phyloP scores from a whole-genome alignment of 2,329 filamentous ascomycete species.

The Fusarium succisae region DNA sequence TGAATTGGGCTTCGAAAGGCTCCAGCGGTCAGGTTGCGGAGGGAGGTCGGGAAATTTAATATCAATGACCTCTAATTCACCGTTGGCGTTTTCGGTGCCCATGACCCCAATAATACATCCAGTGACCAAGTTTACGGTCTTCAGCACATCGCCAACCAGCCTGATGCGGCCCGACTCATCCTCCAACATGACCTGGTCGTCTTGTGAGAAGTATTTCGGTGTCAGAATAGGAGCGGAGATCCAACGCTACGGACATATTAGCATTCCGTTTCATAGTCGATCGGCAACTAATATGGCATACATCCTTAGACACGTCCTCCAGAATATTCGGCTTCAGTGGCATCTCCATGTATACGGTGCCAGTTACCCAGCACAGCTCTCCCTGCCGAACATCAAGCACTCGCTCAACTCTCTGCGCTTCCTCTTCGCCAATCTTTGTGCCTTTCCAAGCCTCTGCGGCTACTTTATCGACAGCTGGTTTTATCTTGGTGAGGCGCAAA shows the following conservation, averaged over 20 bases:
- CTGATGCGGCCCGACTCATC: conserved; percentile 92
- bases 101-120: conserved; percentile 94
- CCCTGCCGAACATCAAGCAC: conserved; percentile 96
- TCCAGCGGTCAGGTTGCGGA: conserved; percentile 83
- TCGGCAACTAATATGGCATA: conserved; percentile 51
- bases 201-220: conserved; percentile 77
- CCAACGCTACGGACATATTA: conserved; percentile 71
- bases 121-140: conserved; percentile 80
- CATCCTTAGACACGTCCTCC: conserved; percentile 93
- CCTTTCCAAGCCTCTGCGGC: conserved; percentile 81
- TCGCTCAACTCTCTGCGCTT: conserved; percentile 79
- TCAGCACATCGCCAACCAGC: conserved; percentile 76
- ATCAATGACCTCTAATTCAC: conserved; percentile 92
- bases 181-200: conserved; percentile 85
- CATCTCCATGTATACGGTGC: conserved; percentile 98
- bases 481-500: conserved; percentile 85
- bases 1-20: conserved; percentile 62
- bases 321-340: conserved; percentile 94
- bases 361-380: conserved; percentile 92
- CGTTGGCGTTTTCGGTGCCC: conserved; percentile 91
- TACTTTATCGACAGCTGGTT: conserved; percentile 79
- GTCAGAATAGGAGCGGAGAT: conserved; percentile 82
- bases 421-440: conserved; percentile 80
- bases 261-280: neutral
- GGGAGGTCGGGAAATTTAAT: conserved; percentile 88